Conservation (phyloP, 2,329 filamentous ascomycete genomes). For the Fusarium armeniacum region DNA sequence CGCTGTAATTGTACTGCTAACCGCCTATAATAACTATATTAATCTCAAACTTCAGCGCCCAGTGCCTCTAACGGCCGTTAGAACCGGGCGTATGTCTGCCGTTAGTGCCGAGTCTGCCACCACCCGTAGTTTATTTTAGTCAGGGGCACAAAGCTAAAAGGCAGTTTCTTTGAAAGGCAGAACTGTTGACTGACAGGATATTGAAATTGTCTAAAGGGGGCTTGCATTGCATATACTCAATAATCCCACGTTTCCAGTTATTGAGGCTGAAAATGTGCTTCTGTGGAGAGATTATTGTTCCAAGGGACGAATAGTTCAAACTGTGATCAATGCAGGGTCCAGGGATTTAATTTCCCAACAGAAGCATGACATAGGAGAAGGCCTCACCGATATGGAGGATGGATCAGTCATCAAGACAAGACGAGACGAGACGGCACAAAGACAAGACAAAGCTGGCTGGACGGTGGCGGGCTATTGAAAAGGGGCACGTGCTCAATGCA, state of each 20-base stretch:
- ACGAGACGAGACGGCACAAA: conserved; percentile 8
- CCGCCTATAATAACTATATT: conserved; percentile 10
- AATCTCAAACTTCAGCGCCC: conserved; percentile 15
- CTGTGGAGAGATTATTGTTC: conserved; percentile 37
- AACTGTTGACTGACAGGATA: conserved; percentile 11
- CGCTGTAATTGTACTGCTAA: background rate
- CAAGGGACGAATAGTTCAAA: conserved; percentile 35
- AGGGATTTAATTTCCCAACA: conserved; percentile 50
- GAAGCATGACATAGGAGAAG: conserved; percentile 49
- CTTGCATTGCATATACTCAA: conserved; percentile 17
- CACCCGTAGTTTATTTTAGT: conserved; percentile 44
- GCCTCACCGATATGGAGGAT: conserved; percentile 6
- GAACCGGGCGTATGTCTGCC: conserved; percentile 35
- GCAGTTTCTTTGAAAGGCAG: background rate
- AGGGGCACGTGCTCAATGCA: conserved; percentile 37
- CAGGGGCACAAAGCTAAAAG: conserved; percentile 42
- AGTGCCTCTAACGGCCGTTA: conserved; percentile 45
- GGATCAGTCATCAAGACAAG: conserved; percentile 5
- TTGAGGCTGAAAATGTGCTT: conserved; percentile 38
- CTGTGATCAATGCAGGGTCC: conserved; percentile 44
- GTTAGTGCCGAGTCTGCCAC: conserved; percentile 48
- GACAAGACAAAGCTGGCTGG: conserved; percentile 16
- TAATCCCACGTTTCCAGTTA: conserved; percentile 19
- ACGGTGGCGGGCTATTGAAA: conserved; percentile 15
- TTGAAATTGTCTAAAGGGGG: conserved; percentile 19